These are phyloP conservation scores for Fusarium guadeloupense DNA, from an alignment of 2,329 filamentous ascomycete species.

Conservation along the genomic window DNA sequence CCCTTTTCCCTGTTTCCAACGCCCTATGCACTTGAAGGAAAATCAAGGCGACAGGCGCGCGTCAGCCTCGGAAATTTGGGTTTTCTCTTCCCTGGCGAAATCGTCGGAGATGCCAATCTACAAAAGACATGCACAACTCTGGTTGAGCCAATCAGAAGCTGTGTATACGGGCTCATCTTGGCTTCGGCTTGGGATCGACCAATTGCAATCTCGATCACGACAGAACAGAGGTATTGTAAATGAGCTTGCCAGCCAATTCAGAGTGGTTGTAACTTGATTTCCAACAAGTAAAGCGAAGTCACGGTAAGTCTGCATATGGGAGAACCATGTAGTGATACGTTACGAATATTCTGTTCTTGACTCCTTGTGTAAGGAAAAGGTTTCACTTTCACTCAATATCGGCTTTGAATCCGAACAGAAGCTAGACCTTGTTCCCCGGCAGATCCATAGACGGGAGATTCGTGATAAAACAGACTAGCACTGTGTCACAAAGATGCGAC, in stretches of 20 bases:
- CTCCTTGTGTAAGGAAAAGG: neutral
- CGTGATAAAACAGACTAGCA: neutral
- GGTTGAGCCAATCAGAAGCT: constrained; percentile 29
- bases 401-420: neutral
- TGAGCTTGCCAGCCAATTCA: neutral
- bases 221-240: neutral
- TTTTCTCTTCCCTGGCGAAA: constrained; percentile 32
- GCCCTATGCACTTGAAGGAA: no score
- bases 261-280: neutral
- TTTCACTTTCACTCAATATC: neutral
- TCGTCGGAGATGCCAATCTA: constrained; percentile 32
- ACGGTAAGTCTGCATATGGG: no score
- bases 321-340: no score
- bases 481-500: neutral
- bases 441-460: no score
- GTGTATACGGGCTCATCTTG: constrained; percentile 14
- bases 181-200: constrained; percentile 6
- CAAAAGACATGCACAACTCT: constrained; percentile 16
- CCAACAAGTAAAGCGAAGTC: neutral
- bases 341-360: neutral
- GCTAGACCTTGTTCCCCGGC: neutral
- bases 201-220: constrained; percentile 17
- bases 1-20: constrained; percentile 27
- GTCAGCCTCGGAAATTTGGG: constrained; percentile 42
- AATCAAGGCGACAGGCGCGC: constrained; percentile 1